Conservation (phyloP, 371 early-diverging fungal genomes). For the Rhizopus sp. region DNA sequence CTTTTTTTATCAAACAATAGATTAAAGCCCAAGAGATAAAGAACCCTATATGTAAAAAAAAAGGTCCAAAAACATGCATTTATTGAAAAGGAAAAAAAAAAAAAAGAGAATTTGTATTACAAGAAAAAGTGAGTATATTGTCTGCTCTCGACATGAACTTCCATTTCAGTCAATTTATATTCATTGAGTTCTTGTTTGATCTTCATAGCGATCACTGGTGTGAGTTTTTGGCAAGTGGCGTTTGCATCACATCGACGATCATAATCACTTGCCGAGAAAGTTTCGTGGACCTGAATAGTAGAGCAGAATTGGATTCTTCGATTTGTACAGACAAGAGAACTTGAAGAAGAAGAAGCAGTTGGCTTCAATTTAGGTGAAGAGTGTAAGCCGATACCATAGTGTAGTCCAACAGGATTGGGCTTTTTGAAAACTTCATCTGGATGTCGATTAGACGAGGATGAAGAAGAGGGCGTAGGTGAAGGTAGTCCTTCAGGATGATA, state of each 20-base stretch:
- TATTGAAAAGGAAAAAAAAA: not conserved
- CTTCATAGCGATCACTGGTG: constrained; percentile 67
- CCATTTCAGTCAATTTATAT: constrained; percentile 76
- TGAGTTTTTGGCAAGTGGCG: constrained; percentile 63
- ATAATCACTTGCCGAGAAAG: constrained; percentile 68
- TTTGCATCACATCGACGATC: constrained; percentile 70
- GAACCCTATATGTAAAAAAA: not conserved
- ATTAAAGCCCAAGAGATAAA: too few species aligned
- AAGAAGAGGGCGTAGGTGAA: constrained; percentile 41
- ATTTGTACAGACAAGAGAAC: constrained; percentile 18
- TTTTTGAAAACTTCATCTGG: constrained; percentile 8
- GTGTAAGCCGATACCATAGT: constrained; percentile 49
- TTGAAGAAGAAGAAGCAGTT: constrained; percentile 35
- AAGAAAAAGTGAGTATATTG: constrained; percentile 75
- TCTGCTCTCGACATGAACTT: constrained; percentile 73
- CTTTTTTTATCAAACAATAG: too few species aligned
- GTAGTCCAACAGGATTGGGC: constrained; percentile 25
- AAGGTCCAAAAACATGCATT: too few species aligned
- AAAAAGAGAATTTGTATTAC: constrained; percentile 30
- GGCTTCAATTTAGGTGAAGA: constrained; percentile 48
- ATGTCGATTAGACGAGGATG: constrained; percentile 27
- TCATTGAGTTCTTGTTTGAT: constrained; percentile 80
- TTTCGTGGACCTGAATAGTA: constrained; percentile 64
- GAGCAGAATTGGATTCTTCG: constrained; percentile 60
- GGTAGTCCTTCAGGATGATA: constrained; percentile 21